Percentiles rank a stretch among this genome's conserved stretches.
phyloP scores from a whole-genome alignment of 371 early-diverging fungal species.

The Batrachochytrium dendrobatidis region DNA sequence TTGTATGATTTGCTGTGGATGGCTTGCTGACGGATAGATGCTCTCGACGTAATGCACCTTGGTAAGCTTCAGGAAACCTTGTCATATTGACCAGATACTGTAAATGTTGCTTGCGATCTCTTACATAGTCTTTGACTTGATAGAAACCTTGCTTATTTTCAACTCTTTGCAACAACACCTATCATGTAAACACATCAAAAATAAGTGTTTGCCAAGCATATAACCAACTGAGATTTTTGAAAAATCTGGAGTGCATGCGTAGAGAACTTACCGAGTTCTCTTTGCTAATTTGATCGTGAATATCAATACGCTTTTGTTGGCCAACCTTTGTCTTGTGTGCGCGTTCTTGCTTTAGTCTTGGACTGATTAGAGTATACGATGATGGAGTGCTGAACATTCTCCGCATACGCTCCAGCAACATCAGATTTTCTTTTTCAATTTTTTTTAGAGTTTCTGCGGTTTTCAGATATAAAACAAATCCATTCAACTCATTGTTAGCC shows the following conservation, averaged over 20 bases:
- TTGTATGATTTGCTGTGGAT: too few relatives aligned
- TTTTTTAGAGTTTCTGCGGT: slow-evolving; percentile 24
- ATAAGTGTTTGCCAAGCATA: not conserved
- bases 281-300: not conserved
- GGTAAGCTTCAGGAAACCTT: slow-evolving; percentile 5
- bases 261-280: slow-evolving; percentile 2
- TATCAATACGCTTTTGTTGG: not conserved
- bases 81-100: slow-evolving; percentile 6
- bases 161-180: slow-evolving; percentile 2
- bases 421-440: slow-evolving; percentile 32
- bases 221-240: too few relatives aligned
- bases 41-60: slow-evolving; percentile 2
- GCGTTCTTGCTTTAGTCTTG: too few relatives aligned
- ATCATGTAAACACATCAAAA: not conserved
- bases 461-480: not conserved
- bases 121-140: not conserved
- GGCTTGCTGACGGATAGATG: too few relatives aligned
- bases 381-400: slow-evolving; percentile 22
- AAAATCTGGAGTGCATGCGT: too few relatives aligned
- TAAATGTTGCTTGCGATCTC: slow-evolving; percentile 5
- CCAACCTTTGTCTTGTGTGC: not conserved
- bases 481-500: too few relatives aligned
- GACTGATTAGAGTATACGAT: not conserved
- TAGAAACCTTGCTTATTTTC: slow-evolving; percentile 1
- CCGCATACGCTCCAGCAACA: slow-evolving; percentile 37